phyloP scores from a whole-genome alignment of 768 basidiomycete genomes.

The Suillus subaureus region DNA sequence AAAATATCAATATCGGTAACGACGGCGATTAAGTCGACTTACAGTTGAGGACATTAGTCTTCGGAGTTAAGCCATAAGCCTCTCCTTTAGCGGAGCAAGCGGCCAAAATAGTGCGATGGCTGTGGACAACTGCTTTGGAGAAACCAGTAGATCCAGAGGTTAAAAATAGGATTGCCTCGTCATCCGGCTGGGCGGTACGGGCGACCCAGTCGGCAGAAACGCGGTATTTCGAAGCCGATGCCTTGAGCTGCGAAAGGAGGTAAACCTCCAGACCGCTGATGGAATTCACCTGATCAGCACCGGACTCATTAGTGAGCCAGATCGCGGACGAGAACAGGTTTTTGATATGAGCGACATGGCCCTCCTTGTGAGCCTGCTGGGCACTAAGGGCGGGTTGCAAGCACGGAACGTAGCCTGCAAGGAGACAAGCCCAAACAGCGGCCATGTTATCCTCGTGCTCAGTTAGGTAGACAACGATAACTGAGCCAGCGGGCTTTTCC shows the following conservation, averaged over 20 bases:
- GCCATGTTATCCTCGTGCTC: constrained; percentile 17
- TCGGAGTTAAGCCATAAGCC: constrained; percentile 32
- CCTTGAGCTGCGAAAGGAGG: constrained; percentile 11
- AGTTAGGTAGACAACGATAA: constrained; percentile 11
- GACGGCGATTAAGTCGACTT: background rate
- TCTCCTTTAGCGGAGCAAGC: constrained; percentile 33
- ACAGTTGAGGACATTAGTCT: constrained; percentile 41
- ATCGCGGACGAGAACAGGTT: constrained; percentile 11
- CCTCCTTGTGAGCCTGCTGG: constrained; percentile 14
- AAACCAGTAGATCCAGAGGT: constrained; percentile 40
- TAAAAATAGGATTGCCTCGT: constrained; percentile 15
- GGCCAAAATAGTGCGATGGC: constrained; percentile 37
- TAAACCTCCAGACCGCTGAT: constrained; percentile 8
- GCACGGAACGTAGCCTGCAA: constrained; percentile 11
- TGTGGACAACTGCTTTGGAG: constrained; percentile 34
- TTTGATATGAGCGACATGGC: constrained; percentile 13
- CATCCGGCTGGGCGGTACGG: constrained; percentile 6
- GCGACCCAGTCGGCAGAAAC: constrained; percentile 10
- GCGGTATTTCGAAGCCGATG: background rate
- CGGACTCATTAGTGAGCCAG: constrained; percentile 12
- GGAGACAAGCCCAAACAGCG: constrained; percentile 13
- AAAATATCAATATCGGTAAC: background rate
- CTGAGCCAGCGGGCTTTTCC: constrained; percentile 9
- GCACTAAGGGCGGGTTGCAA: constrained; percentile 13
- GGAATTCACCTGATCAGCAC: constrained; percentile 10